phyloP scores from a whole-genome alignment of 805 yeast species.

The Lachancea kluyveri region DNA sequence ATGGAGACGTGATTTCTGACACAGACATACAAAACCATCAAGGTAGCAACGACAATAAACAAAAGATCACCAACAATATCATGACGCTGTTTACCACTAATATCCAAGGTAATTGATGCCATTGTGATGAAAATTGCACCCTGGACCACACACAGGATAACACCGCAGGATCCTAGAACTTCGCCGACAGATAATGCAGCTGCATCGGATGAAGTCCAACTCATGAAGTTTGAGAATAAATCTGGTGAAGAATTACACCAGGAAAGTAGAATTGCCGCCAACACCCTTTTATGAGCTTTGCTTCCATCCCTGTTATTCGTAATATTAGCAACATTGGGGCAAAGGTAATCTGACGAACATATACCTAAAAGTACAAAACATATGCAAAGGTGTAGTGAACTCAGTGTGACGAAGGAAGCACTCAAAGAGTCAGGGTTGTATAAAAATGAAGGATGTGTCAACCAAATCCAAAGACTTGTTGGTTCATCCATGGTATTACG shows the following conservation, averaged over 20 bases:
- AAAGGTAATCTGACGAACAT: conserved; percentile 31
- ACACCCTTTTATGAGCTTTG: conserved; percentile 14
- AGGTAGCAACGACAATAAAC: conserved; percentile 21
- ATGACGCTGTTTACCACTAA: conserved; percentile 15
- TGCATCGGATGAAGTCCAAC: conserved; percentile 27
- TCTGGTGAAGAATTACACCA: conserved; percentile 36
- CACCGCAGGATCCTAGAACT: conserved; percentile 34
- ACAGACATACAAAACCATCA: conserved; percentile 21
- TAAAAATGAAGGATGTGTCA: conserved; percentile 25
- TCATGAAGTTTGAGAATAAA: conserved; percentile 30
- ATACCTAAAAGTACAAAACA: conserved; percentile 29
- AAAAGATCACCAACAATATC: conserved; percentile 23
- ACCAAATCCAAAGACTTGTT: no score
- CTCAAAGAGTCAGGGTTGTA: conserved; percentile 19
- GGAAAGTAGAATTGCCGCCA: conserved; percentile 29
- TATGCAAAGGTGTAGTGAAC: conserved; percentile 21
- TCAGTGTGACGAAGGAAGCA: conserved; percentile 17
- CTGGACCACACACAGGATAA: conserved; percentile 29
- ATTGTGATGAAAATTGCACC: conserved; percentile 29
- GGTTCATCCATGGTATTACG: no score
- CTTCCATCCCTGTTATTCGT: conserved; percentile 14
- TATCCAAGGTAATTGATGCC: conserved; percentile 15
- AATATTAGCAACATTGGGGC: conserved; percentile 30
- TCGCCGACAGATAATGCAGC: conserved; percentile 32
- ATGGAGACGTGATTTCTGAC: conserved; percentile 20